phyloP scores from a whole-genome alignment of 768 basidiomycete species.

The Lyophyllum decastes region DNA sequence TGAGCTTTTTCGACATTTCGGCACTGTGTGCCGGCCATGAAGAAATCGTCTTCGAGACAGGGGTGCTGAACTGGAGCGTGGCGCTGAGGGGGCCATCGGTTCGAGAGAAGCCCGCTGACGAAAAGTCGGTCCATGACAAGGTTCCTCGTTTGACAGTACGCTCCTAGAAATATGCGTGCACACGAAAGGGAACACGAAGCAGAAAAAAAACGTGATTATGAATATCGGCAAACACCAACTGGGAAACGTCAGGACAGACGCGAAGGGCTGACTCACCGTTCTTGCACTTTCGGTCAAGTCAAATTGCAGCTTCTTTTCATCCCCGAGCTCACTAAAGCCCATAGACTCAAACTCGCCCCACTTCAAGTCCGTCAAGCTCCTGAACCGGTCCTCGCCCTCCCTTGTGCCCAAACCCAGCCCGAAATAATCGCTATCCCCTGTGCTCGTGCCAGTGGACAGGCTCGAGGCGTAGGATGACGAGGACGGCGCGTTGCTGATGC shows the following conservation, averaged over 20 bases:
- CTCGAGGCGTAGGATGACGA: slow-evolving; percentile 43
- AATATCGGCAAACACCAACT: neutral
- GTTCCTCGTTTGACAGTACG: slow-evolving; percentile 77
- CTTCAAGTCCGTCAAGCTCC: slow-evolving; percentile 80
- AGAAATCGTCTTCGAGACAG: slow-evolving; percentile 49
- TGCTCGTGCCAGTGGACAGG: slow-evolving; percentile 27
- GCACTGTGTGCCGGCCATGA: slow-evolving; percentile 76
- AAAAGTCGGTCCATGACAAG: slow-evolving; percentile 91
- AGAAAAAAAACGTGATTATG: neutral
- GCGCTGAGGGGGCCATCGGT: slow-evolving; percentile 73
- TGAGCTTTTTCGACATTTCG: slow-evolving; percentile 75
- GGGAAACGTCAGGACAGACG: slow-evolving; percentile 1
- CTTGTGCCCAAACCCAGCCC: slow-evolving; percentile 34
- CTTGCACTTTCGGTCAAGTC: slow-evolving; percentile 90
- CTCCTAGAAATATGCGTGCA: slow-evolving; percentile 38
- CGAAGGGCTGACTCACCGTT: slow-evolving; percentile 38
- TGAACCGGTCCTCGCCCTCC: slow-evolving; percentile 69
- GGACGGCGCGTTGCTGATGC: slow-evolving; percentile 35
- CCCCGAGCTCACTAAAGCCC: slow-evolving; percentile 67
- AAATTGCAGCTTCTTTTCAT: slow-evolving; percentile 82
- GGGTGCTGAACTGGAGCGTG: slow-evolving; percentile 78
- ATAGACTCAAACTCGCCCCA: slow-evolving; percentile 91
- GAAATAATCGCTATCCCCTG: slow-evolving; percentile 38
- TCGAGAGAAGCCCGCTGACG: slow-evolving; percentile 78
- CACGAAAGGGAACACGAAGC: neutral